Conservation (phyloP, 257 asterid species). For the Perilla frutescens region DNA sequence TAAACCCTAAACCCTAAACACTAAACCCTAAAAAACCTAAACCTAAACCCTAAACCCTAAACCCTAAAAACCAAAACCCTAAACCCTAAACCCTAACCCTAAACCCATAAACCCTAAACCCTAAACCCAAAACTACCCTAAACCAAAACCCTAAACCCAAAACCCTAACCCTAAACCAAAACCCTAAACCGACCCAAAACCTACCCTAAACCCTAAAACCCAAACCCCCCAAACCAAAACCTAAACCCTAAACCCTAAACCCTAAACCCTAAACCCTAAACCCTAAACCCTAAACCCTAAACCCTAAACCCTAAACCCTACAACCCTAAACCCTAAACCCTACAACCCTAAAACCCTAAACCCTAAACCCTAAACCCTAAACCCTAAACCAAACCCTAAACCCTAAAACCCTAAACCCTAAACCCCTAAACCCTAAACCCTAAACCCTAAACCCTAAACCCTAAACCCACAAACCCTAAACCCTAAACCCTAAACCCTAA, state of each 20-base stretch:
- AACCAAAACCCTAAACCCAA: constrained; percentile 26
- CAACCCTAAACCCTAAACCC: too few species aligned
- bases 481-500: constrained; percentile 37
- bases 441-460: constrained; percentile 37
- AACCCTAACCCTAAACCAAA: constrained; percentile 39
- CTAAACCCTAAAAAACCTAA: constrained; percentile 27
- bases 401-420: too few species aligned
- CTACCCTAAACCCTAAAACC: constrained; percentile 36
- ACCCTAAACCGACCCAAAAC: too few species aligned
- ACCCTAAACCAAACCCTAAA: too few species aligned
- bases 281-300: constrained; percentile 42
- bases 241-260: constrained; percentile 34
- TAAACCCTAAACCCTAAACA: constrained; percentile 24
- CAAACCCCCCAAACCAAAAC: constrained; percentile 37
- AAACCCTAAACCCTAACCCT: neutral
- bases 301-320: too few species aligned
- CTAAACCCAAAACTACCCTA: constrained; percentile 10
- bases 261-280: constrained; percentile 39
- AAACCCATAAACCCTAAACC: constrained; percentile 24
- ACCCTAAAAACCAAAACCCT: constrained; percentile 3
- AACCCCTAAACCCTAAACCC: too few species aligned
- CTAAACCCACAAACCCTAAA: constrained; percentile 32
- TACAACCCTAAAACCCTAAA: too few species aligned
- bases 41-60: constrained; percentile 33
- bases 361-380: too few species aligned